Percentiles rank a stretch among this genome's conserved stretches.
phyloP scores from a whole-genome alignment of 192 early-diverging fungal genomes.

The Dissophora globulifera region DNA sequence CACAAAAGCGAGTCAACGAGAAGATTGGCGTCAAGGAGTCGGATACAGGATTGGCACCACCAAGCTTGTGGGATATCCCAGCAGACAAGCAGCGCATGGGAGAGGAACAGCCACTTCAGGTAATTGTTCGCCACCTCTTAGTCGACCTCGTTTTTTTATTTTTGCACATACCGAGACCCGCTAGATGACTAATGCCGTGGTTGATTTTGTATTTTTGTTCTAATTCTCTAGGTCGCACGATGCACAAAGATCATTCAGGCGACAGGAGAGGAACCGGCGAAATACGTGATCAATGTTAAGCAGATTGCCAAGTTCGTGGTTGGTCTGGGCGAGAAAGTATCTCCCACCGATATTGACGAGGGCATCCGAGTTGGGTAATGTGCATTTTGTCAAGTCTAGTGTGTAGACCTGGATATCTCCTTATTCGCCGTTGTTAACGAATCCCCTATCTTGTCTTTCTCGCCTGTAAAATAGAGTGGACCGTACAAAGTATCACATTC shows the following conservation, averaged over 20 bases:
- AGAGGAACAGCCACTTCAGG: constrained; percentile 94
- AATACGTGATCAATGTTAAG: constrained; percentile 99
- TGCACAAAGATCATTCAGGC: constrained; percentile 99
- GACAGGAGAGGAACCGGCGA: constrained; percentile 87
- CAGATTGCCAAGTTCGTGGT: constrained; percentile 99
- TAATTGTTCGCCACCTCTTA: no score
- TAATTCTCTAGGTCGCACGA: constrained; percentile 83
- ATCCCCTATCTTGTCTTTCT: no score
- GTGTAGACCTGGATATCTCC: no score
- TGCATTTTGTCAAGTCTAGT: no score
- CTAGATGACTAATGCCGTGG: not conserved
- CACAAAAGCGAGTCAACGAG: constrained; percentile 98
- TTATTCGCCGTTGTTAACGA: no score
- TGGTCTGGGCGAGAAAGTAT: constrained; percentile 93
- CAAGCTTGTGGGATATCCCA: constrained; percentile 99
- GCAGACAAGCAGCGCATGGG: constrained; percentile 98
- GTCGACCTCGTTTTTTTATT: no score
- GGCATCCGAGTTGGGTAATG: constrained; percentile 98
- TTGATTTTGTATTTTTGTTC: not conserved
- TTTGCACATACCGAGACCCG: not conserved
- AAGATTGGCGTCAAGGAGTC: constrained; percentile 99
- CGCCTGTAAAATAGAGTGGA: constrained; percentile 96
- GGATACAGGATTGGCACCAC: constrained; percentile 97
- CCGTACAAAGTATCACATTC: constrained; percentile 99
- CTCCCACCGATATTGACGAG: constrained; percentile 99